Conservation (phyloP, 2,329 filamentous ascomycete species). For the Cytospora chrysosperma region DNA sequence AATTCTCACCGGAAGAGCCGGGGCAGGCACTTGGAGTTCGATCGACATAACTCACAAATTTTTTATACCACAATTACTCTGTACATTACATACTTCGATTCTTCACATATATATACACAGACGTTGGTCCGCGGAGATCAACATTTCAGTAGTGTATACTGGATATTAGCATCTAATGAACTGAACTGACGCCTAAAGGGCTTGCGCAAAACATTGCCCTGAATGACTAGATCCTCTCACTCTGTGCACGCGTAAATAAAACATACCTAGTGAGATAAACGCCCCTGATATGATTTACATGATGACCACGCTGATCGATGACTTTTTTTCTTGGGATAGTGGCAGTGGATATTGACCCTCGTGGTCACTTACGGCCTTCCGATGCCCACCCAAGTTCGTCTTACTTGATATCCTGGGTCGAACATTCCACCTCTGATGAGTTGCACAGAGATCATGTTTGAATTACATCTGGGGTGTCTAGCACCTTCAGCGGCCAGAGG, state of each 20-base stretch:
- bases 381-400: too few species aligned
- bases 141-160: slow-evolving; percentile 14
- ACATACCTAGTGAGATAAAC: neutral
- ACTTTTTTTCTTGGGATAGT: too few species aligned
- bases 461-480: too few species aligned
- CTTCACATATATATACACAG: slow-evolving; percentile 10
- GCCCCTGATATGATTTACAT: too few species aligned
- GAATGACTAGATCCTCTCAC: neutral
- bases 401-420: too few species aligned
- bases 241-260: neutral
- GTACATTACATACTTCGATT: slow-evolving; percentile 14
- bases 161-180: slow-evolving; percentile 20
- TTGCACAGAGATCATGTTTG: too few species aligned
- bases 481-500: too few species aligned
- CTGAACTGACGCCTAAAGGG: slow-evolving; percentile 4
- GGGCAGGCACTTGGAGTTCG: slow-evolving; percentile 7
- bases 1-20: slow-evolving; percentile 14
- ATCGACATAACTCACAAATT: neutral
- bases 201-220: neutral
- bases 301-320: too few species aligned
- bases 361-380: too few species aligned
- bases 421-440: too few species aligned
- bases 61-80: slow-evolving; percentile 14
- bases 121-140: slow-evolving; percentile 12
- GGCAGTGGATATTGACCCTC: too few species aligned